phyloP scores from a whole-genome alignment of 768 basidiomycete genomes.

The Coprinopsis sp. region DNA sequence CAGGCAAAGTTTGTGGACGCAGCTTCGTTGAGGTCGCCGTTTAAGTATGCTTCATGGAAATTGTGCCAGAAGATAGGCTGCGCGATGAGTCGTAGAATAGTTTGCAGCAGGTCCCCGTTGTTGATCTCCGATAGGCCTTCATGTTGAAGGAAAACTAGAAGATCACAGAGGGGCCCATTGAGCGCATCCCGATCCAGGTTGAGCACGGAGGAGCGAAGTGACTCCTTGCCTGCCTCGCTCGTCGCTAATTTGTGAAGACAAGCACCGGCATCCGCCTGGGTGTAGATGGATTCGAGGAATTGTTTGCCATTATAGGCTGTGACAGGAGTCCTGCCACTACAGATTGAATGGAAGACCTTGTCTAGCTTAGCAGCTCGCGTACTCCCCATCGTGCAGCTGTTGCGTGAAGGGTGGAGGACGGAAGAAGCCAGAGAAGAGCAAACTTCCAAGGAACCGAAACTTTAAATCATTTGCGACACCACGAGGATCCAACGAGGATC shows the following conservation, averaged over 20 bases:
- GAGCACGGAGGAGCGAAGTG: conserved; percentile 38
- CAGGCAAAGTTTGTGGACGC: conserved; percentile 39
- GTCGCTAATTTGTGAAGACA: conserved; percentile 36
- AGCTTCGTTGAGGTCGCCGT: conserved; percentile 25
- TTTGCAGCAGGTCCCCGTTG: conserved; percentile 37
- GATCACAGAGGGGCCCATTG: conserved; percentile 32
- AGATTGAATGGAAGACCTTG: conserved; percentile 30
- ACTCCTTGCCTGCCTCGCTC: conserved; percentile 29
- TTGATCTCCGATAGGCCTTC: conserved; percentile 34
- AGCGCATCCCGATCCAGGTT: conserved; percentile 35
- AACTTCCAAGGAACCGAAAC: too few species aligned
- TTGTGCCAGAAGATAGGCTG: conserved; percentile 49
- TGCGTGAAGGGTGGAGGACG: neutral
- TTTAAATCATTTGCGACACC: too few species aligned
- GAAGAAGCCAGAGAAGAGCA: neutral
- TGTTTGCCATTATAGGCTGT: conserved; percentile 21
- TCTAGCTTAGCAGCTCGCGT: conserved; percentile 19
- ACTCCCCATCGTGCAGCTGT: conserved; percentile 7
- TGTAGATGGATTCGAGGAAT: conserved; percentile 45
- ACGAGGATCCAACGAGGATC: too few species aligned
- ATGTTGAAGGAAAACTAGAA: conserved; percentile 35
- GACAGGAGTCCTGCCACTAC: conserved; percentile 24
- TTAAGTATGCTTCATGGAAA: conserved; percentile 32
- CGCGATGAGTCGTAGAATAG: conserved; percentile 37
- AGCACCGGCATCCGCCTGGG: conserved; percentile 30